Conservation (phyloP, 2,329 filamentous ascomycete genomes). For the Fusarium chaquense region DNA sequence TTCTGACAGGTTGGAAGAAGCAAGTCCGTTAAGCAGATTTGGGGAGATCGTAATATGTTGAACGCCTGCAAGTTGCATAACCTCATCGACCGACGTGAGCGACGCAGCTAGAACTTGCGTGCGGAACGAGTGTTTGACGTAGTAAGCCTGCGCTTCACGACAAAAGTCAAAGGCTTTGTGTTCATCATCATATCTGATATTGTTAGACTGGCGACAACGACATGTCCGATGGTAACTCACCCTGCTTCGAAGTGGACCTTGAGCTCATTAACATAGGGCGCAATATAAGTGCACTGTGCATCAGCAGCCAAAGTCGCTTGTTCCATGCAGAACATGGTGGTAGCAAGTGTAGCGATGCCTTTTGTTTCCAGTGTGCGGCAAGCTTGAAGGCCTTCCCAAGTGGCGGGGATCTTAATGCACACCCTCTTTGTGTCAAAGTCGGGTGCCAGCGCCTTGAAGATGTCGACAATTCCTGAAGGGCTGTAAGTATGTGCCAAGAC, state of each 20-base stretch:
- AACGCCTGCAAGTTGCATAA: constrained; percentile 68
- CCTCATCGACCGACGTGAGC: constrained; percentile 67
- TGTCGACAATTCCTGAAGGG: constrained; percentile 59
- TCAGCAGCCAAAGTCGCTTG: constrained; percentile 70
- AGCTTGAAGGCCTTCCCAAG: constrained; percentile 72
- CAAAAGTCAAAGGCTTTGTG: constrained; percentile 64
- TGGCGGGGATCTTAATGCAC: constrained; percentile 73
- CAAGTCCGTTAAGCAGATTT: constrained; percentile 61
- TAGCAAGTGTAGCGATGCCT: constrained; percentile 70
- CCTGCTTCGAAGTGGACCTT: constrained; percentile 69
- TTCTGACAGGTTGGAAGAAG: constrained; percentile 51
- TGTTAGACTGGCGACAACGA: background rate
- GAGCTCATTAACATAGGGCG: constrained; percentile 75
- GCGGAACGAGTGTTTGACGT: constrained; percentile 54
- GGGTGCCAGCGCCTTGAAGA: constrained; percentile 41
- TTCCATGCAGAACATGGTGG: constrained; percentile 71
- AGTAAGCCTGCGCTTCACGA: constrained; percentile 65
- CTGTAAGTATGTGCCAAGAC: background rate
- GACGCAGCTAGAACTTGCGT: constrained; percentile 69
- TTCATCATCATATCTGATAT: constrained; percentile 59
- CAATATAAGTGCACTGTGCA: constrained; percentile 70
- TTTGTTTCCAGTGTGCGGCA: constrained; percentile 64
- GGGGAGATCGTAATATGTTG: constrained; percentile 71
- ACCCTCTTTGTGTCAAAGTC: constrained; percentile 60
- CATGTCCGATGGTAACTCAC: constrained; percentile 49